Conservation (phyloP, 2,329 filamentous ascomycete genomes). For the Diaporthe citri region DNA sequence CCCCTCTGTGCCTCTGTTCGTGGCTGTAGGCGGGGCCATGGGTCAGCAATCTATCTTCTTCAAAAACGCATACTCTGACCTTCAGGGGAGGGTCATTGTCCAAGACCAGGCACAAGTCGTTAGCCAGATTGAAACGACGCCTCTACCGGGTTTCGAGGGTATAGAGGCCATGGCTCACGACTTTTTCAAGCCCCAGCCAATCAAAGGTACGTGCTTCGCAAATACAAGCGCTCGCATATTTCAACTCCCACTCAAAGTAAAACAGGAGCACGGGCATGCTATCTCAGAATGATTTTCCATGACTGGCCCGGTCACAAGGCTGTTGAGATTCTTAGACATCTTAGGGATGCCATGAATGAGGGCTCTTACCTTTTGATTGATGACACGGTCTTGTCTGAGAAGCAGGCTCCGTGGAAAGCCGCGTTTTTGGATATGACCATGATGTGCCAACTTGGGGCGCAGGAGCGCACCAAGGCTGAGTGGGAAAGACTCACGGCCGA, state of each 20-base stretch:
- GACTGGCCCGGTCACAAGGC: constrained; percentile 15
- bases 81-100: constrained; percentile 9
- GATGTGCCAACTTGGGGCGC: constrained; percentile 14
- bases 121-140: neutral
- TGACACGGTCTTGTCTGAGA: constrained; percentile 9
- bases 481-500: constrained; percentile 7
- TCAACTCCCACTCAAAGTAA: neutral
- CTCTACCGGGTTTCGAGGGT: neutral
- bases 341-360: constrained; percentile 8
- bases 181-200: constrained; percentile 11
- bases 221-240: neutral
- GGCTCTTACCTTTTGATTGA: constrained; percentile 1
- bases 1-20: neutral
- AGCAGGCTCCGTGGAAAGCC: constrained; percentile 19
- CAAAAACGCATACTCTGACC: neutral
- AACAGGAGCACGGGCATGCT: constrained; percentile 3
- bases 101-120: constrained; percentile 10
- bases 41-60: constrained; percentile 5
- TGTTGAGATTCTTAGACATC: neutral
- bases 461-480: constrained; percentile 2
- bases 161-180: constrained; percentile 14
- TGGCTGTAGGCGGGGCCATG: constrained; percentile 2
- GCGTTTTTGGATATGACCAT: neutral
- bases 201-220: neutral
- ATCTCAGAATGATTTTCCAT: neutral